Base-by-base conservation (phyloP, 176 grass and related monocot species). In the Melocanna baccifera region DNA sequence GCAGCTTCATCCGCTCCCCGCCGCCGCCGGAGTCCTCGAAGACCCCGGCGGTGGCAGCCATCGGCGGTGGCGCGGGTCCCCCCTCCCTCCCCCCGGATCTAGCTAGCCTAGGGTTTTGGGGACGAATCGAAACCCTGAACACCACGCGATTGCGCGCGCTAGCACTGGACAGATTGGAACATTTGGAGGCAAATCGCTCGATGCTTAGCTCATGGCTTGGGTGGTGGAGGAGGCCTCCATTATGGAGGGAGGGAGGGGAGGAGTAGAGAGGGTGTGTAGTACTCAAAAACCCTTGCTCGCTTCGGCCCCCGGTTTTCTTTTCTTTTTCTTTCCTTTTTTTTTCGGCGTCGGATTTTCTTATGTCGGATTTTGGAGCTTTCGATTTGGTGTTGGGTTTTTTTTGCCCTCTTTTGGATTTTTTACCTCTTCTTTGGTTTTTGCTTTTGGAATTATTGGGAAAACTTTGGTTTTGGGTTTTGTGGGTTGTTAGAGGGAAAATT, bases 1-100 rank as follows among this genome's bases (percentile, higher is more conserved):
- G 81, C 41, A 99, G 86, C 93, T 94, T 99, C 79, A 94, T 87
- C 83, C 79, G 40, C 70, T 87, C 85, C 41, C 70, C 72, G 1
- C 71, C 76, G 7, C 73, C 80, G 48, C 81, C 80, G 40, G 67
- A 75, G n/a, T 72, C 86, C 22, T 77, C 58, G 25, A 65, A 62
- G 52, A 37, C 75, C 71, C 73, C 94, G 62, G 75, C 83, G 86
- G 83, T 61, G 63, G 86, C 84, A 50, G 92, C 87, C 90, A 87
- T 84, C 81, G 69, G 52, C 80, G 69, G 72, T 75, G 62, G 62
- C 68, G 84, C 82, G 69, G 56, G 56, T 9, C 70, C 50, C 40
- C n/a, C 1, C n/a, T 6, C 9, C 10, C 41, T 11, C 12, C 61
- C 18, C 9, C 78, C 26, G 85, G 89, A 91, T 91, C 82, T 87